A percentile compares a stretch with the other conserved stretches of the same genome.
Conservation (phyloP, 2,329 filamentous ascomycete genomes). For the Fusarium acutatum region DNA sequence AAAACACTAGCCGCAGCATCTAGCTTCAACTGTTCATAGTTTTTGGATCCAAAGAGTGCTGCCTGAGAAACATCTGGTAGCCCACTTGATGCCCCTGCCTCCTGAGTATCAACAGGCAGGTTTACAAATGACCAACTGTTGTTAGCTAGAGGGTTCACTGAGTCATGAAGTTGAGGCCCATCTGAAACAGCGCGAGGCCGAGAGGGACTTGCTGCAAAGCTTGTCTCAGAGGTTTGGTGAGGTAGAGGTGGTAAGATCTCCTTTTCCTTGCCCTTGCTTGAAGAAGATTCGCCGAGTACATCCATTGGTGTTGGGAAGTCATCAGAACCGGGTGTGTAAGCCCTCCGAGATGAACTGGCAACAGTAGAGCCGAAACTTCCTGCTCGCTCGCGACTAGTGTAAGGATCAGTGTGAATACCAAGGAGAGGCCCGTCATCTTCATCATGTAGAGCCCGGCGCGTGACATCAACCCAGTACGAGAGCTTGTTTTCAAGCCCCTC, state of each 20-base stretch:
- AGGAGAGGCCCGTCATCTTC: constrained; percentile 5
- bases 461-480: constrained; percentile 65
- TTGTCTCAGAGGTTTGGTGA: constrained; percentile 2
- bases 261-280: constrained; percentile 29
- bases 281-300: constrained; percentile 3
- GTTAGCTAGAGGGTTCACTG: constrained; percentile 63
- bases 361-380: constrained; percentile 37
- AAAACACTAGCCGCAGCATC: not conserved
- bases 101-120: constrained; percentile 43
- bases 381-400: constrained; percentile 5
- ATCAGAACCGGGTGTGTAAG: constrained; percentile 37
- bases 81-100: not conserved
- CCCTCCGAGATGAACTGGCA: constrained; percentile 37
- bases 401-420: not conserved
- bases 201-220: constrained; percentile 33
- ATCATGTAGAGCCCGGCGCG: constrained; percentile 46
- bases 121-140: constrained; percentile 68
- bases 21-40: not conserved
- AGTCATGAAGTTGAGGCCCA: constrained; percentile 56
- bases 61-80: not conserved
- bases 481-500: constrained; percentile 68
- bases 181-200: constrained; percentile 66
- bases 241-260: constrained; percentile 13
- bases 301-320: constrained; percentile 28
- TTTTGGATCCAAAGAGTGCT: not conserved